Evolutionary conservation across 2,329 filamentous ascomycete genomes (phyloP).

Genomic region (Penicillium fuscoglaucum): DNA sequence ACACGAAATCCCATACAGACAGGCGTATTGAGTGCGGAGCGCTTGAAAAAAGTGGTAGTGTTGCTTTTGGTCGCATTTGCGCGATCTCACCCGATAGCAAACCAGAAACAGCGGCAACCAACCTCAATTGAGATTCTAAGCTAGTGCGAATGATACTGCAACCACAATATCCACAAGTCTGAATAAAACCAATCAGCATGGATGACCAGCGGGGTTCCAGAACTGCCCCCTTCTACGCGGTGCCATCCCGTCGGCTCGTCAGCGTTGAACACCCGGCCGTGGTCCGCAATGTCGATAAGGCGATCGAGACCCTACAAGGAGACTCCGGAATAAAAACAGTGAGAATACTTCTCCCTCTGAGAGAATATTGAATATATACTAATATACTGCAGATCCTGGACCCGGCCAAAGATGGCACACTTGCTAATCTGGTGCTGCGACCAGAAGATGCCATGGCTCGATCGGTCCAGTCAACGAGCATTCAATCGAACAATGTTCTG

Average conservation of each 20-base stretch:
- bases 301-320: slow-evolving; percentile 62
- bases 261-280: slow-evolving; percentile 68
- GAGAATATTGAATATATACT: slow-evolving; percentile 6
- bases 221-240: slow-evolving; percentile 50
- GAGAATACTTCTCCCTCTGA: background rate
- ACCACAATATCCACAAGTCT: background rate
- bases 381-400: slow-evolving; percentile 45
- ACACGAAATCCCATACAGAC: background rate
- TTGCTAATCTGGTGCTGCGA: slow-evolving; percentile 70
- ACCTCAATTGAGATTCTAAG: background rate
- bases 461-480: slow-evolving; percentile 74
- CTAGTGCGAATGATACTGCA: slow-evolving; percentile 4
- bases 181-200: slow-evolving; percentile 17
- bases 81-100: background rate
- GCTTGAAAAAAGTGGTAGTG: background rate
- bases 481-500: slow-evolving; percentile 77
- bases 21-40: background rate
- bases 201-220: slow-evolving; percentile 23
- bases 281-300: slow-evolving; percentile 64
- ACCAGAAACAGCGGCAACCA: background rate
- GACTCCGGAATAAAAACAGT: slow-evolving; percentile 56
- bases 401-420: slow-evolving; percentile 47
- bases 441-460: slow-evolving; percentile 77
- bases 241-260: slow-evolving; percentile 57
- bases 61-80: background rate